Percentiles rank a stretch among this genome's conserved stretches.
Conservation (phyloP, 2,329 filamentous ascomycete genomes). For the Rutstroemia sp. region DNA sequence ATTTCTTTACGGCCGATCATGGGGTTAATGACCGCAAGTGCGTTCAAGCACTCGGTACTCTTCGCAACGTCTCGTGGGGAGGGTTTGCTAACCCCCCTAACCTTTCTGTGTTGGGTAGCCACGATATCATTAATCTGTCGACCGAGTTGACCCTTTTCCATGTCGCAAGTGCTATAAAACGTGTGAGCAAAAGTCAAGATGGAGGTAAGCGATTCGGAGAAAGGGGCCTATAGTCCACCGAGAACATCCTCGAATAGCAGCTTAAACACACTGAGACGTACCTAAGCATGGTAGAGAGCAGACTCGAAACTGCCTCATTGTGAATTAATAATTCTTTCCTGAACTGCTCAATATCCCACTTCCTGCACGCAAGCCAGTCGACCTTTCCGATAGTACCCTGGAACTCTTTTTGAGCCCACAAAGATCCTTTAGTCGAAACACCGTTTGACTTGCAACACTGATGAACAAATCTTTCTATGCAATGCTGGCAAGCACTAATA, state of each 20-base stretch:
- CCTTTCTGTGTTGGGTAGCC: slow-evolving; percentile 7
- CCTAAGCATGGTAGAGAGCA: slow-evolving; percentile 3
- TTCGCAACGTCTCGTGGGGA: background rate
- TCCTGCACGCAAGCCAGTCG: slow-evolving; percentile 6
- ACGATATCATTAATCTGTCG: slow-evolving; percentile 9
- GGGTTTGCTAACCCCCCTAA: background rate
- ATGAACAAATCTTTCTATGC: slow-evolving; percentile 9
- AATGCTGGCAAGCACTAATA: slow-evolving; percentile 5
- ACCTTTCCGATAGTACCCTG: slow-evolving; percentile 1
- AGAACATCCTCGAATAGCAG: background rate
- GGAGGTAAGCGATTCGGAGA: background rate
- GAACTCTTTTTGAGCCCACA: slow-evolving; percentile 7
- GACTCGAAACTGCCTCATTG: slow-evolving; percentile 1
- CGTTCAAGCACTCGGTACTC: slow-evolving; percentile 4
- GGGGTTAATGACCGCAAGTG: slow-evolving; percentile 7
- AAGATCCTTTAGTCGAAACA: slow-evolving; percentile 4
- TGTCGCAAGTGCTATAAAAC: background rate
- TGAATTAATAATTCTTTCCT: slow-evolving; percentile 6
- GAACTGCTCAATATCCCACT: slow-evolving; percentile 7
- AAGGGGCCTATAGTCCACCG: background rate
- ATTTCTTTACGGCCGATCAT: background rate
- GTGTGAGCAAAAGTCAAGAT: background rate
- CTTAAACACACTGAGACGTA: background rate
- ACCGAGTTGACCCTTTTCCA: slow-evolving; percentile 5
- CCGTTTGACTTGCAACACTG: slow-evolving; percentile 5